These are phyloP conservation scores for Puccinia polysora DNA, from an alignment of 1,284 basidiomycete genomes.

Conservation along the genomic window DNA sequence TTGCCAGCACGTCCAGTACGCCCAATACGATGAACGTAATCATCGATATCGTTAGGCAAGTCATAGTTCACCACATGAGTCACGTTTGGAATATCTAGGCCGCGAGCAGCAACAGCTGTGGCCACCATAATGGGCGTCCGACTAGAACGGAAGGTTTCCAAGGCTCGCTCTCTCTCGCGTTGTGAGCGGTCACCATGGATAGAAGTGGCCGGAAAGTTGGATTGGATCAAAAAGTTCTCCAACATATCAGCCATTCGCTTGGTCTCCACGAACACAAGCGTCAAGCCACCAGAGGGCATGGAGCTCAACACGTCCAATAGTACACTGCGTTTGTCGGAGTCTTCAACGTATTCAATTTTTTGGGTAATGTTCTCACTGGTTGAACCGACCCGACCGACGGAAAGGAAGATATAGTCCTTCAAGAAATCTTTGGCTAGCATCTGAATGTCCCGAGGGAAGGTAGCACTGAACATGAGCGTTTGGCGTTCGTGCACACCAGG, in stretches of 20 bases:
- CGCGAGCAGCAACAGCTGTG: conserved; percentile 96
- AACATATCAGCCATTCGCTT: conserved; percentile 99
- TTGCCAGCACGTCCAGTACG: conserved; percentile 99
- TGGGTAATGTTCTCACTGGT: conserved; percentile 99
- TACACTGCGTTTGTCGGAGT: conserved; percentile 92
- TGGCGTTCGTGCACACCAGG: conserved; percentile 84
- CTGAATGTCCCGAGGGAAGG: conserved; percentile 98
- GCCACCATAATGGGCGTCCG: conserved; percentile 95
- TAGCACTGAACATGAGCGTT: conserved; percentile 99
- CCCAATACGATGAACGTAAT: conserved; percentile 97
- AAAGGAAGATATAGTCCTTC: conserved; percentile 85
- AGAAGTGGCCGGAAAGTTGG: conserved; percentile 79
- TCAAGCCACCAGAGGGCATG: conserved; percentile 68
- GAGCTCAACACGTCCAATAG: conserved; percentile 88
- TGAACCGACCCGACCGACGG: conserved; percentile 94
- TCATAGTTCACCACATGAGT: conserved; percentile 99
- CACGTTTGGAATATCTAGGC: conserved; percentile 98
- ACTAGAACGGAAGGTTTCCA: conserved; percentile 91
- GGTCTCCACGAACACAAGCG: conserved; percentile 97
- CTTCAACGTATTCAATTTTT: conserved; percentile 95
- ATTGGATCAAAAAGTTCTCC: conserved; percentile 86
- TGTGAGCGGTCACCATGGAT: conserved; percentile 98
- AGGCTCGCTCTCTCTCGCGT: conserved; percentile 90
- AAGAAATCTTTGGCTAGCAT: conserved; percentile 49
- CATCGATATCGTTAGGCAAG: conserved; percentile 96